phyloP scores from a whole-genome alignment of 2,329 filamentous ascomycete species.

The Neofusicoccum cordaticola region DNA sequence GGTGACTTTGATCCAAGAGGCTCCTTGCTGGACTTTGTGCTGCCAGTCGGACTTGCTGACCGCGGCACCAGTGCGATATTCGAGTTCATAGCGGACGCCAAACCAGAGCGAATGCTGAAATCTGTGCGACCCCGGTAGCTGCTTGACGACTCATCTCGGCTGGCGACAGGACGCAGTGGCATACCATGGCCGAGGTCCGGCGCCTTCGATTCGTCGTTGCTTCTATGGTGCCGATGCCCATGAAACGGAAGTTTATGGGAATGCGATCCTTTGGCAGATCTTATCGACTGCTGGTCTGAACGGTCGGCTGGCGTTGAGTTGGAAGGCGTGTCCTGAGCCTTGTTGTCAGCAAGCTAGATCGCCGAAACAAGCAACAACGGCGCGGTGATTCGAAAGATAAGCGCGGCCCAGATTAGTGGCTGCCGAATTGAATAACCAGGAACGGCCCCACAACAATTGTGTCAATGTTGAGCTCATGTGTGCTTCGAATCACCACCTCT shows the following conservation, averaged over 20 bases:
- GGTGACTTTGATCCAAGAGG: constrained; percentile 55
- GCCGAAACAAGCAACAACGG: constrained; percentile 5
- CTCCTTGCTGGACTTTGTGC: constrained; percentile 59
- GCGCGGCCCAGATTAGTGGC: constrained; percentile 1
- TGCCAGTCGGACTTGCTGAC: constrained; percentile 79
- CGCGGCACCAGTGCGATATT: constrained; percentile 55
- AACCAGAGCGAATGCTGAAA: constrained; percentile 49
- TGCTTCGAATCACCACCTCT: not conserved
- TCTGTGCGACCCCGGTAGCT: constrained; percentile 42
- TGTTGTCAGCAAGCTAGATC: not conserved
- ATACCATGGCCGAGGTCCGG: constrained; percentile 35
- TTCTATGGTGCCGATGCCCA: constrained; percentile 66
- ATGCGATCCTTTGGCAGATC: constrained; percentile 56
- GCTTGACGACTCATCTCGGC: constrained; percentile 68
- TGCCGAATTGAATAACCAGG: not conserved
- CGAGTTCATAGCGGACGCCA: constrained; percentile 51
- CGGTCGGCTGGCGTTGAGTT: constrained; percentile 10
- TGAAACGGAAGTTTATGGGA: constrained; percentile 61
- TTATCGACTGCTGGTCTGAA: constrained; percentile 33
- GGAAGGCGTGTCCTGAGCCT: constrained; percentile 16
- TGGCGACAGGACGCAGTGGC: constrained; percentile 68
- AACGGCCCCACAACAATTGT: not conserved
- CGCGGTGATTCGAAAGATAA: not conserved
- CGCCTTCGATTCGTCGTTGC: constrained; percentile 56
- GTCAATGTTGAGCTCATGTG: not conserved